Conservation (phyloP, 805 yeast genomes). For the Candida maris region DNA sequence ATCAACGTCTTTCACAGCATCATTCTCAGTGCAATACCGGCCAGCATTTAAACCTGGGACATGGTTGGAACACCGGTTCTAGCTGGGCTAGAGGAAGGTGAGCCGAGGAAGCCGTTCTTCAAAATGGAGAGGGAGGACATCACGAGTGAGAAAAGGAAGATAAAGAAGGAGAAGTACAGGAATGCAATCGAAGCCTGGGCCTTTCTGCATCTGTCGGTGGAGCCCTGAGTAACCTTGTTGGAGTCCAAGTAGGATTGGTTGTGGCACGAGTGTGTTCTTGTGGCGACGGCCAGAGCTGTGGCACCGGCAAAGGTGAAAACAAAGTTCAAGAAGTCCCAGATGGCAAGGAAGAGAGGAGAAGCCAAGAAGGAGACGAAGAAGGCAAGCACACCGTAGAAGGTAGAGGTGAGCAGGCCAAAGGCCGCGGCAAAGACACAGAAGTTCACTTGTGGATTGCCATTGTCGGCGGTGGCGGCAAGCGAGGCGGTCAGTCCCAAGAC, state of each 20-base stretch:
- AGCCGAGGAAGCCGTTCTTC: conserved; percentile 57
- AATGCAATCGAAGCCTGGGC: conserved; percentile 84
- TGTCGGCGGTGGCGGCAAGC: conserved; percentile 61
- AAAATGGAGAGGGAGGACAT: conserved; percentile 49
- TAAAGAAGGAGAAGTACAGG: conserved; percentile 78
- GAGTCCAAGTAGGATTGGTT: conserved; percentile 58
- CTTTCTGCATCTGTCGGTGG: conserved; percentile 85
- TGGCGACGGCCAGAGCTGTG: conserved; percentile 88
- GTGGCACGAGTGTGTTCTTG: conserved; percentile 80
- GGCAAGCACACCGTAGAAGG: conserved; percentile 76
- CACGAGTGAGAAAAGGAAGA: conserved; percentile 62
- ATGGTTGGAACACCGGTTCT: conserved; percentile 87
- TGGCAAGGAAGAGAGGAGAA: conserved; percentile 76
- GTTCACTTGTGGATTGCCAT: conserved; percentile 76
- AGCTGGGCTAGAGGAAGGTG: conserved; percentile 46
- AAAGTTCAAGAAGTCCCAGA: conserved; percentile 80
- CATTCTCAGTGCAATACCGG: not conserved
- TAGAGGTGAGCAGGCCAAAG: conserved; percentile 77
- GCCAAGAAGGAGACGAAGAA: conserved; percentile 75
- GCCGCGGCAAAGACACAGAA: conserved; percentile 85
- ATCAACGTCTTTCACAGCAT: not conserved
- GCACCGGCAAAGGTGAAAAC: conserved; percentile 95
- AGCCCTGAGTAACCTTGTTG: conserved; percentile 74
- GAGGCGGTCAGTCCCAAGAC: conserved; percentile 86
- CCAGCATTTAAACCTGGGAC: conserved; percentile 68